Conservation (phyloP, 2,329 filamentous ascomycete genomes). For the Trichoderma breve region DNA sequence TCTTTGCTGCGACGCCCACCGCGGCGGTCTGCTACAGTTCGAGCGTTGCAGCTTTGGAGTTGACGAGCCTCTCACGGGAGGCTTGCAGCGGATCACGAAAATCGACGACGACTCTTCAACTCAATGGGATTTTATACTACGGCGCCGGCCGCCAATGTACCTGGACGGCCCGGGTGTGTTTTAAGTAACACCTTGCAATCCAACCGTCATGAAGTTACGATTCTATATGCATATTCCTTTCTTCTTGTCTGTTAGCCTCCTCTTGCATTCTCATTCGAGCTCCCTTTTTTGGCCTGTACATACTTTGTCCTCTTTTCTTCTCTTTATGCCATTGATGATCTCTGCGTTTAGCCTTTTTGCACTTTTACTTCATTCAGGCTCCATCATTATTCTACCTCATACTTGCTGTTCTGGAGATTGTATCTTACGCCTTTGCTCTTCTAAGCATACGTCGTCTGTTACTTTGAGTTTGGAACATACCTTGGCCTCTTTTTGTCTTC, state of each 20-base stretch:
- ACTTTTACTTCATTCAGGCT: background rate
- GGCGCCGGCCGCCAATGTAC: constrained; percentile 15
- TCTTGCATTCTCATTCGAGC: background rate
- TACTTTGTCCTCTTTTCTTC: background rate
- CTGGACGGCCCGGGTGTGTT: constrained; percentile 29
- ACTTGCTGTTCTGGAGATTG: background rate
- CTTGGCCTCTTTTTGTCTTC: background rate
- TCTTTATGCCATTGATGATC: background rate
- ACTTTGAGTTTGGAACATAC: background rate
- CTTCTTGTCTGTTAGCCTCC: background rate
- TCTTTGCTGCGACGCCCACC: constrained; percentile 62
- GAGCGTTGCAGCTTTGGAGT: constrained; percentile 43
- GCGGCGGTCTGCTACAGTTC: constrained; percentile 66
- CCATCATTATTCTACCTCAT: background rate
- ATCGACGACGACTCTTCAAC: background rate
- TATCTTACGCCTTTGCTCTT: background rate
- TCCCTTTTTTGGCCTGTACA: background rate
- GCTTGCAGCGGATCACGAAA: constrained; percentile 12
- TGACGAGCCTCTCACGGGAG: constrained; percentile 27
- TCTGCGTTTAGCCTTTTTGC: background rate
- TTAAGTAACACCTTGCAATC: background rate
- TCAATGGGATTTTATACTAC: constrained; percentile 14
- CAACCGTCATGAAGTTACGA: constrained; percentile 14
- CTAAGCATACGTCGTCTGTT: background rate
- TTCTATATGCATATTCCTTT: background rate